Evolutionary conservation across 2,329 filamentous ascomycete genomes (phyloP), one percentile per base, ranked within the genome.

Genomic region (Penicillium expansum): DNA sequence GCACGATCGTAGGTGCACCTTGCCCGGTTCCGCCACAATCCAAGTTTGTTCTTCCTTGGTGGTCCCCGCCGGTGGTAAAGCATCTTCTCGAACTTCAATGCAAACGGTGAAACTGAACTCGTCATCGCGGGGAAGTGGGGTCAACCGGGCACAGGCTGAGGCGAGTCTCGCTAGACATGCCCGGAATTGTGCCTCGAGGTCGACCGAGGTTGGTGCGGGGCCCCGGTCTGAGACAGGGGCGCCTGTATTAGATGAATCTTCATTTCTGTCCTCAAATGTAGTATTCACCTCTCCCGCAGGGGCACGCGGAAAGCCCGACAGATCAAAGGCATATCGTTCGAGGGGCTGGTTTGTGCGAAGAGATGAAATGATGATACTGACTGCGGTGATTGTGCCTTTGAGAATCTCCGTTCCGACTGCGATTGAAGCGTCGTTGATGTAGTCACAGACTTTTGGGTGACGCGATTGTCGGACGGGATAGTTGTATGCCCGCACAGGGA

Each of bases 391-490:
- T 54, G 76, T 78, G 62, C 82, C 80, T 71, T 79, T 82, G 47
- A 89, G 81, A 35, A 96, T 80, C 76, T 95, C 88, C 4, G 79
- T 80, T 58, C 84, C 81, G 22, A 92, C 83, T 35, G 91, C 88
- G 60, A 86, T 79, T 41, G 94, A 84, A 63, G 92, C 91, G 71
- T 94, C 89, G 69, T 82, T 84, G 74, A 96, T 86, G 89, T 92
- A 97, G 67, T 85, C 79, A 80, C 91, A 95, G 62, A 96, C 89
- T 65, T 85, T 84, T 0, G 92, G 91, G 74, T 96, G 92, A 56
- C 92, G 88, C 58, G 86, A 93, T 72, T 96, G 92, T 67, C 89
- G 88, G 44, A 95, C 88, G 30, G 91, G 83, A 57, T 91, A 86
- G 76, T 93, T 92, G 80, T 92, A 92, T 67, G 90, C 91, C 62